Conservation (phyloP, 2,329 filamentous ascomycete species). For the Paecilomyces niveus region DNA sequence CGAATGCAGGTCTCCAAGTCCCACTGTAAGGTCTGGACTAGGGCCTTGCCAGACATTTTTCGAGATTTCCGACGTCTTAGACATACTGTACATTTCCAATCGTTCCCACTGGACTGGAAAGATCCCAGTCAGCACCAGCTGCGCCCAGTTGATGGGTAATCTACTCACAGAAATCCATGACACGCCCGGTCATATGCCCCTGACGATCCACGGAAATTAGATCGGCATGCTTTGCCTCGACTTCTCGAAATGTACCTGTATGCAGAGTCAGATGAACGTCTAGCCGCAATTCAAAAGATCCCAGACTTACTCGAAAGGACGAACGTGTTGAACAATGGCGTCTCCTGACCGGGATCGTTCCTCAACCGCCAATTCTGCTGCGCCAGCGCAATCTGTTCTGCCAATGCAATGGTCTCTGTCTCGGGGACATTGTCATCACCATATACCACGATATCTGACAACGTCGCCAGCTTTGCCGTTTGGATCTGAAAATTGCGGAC, state of each 20-base stretch:
- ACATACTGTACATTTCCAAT: constrained; percentile 90
- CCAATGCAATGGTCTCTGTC: constrained; percentile 58
- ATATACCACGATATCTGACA: constrained; percentile 91
- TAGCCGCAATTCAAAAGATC: constrained; percentile 11
- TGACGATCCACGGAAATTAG: constrained; percentile 68
- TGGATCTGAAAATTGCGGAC: constrained; percentile 98
- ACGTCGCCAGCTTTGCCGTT: constrained; percentile 73
- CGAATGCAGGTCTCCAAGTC: constrained; percentile 37
- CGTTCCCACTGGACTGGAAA: constrained; percentile 67
- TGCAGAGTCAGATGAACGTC: constrained; percentile 29
- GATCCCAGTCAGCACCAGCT: constrained; percentile 6
- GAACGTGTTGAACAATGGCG: constrained; percentile 78
- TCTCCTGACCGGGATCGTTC: constrained; percentile 49
- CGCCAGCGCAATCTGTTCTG: constrained; percentile 61
- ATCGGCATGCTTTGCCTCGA: constrained; percentile 63
- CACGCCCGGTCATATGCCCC: constrained; percentile 65
- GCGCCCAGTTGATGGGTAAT: constrained; percentile 1
- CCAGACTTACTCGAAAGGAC: constrained; percentile 51
- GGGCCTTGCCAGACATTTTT: constrained; percentile 86
- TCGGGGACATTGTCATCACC: constrained; percentile 61
- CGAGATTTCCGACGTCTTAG: constrained; percentile 78
- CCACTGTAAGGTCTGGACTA: constrained; percentile 62
- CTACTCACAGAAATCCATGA: constrained; percentile 70
- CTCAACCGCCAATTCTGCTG: constrained; percentile 68
- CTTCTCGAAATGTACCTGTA: constrained; percentile 56